A percentile compares a stretch with the other conserved stretches of the same genome.
phyloP scores from a whole-genome alignment of 805 yeast genomes.

The Candida suzukii region DNA sequence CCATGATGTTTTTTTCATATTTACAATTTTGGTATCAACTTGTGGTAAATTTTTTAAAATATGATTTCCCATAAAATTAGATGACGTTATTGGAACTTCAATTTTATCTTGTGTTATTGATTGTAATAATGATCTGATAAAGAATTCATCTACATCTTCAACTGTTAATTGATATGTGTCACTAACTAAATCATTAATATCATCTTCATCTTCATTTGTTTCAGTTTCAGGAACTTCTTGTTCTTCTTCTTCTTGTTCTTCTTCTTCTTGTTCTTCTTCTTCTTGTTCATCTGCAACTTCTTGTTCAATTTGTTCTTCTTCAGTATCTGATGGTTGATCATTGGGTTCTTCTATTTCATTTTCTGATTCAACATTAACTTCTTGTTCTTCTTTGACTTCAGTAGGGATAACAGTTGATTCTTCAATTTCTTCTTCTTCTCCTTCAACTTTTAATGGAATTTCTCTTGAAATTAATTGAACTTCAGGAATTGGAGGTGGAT shows the following conservation, averaged over 20 bases:
- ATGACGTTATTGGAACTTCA: conserved; percentile 61
- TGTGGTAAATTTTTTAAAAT: conserved; percentile 69
- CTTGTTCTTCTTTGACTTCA: conserved; percentile 5
- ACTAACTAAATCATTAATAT: conserved; percentile 26
- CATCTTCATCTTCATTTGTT: conserved; percentile 3
- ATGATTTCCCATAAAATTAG: conserved; percentile 67
- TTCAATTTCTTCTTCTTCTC: neutral
- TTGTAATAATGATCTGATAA: conserved; percentile 63
- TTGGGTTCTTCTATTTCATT: conserved; percentile 9
- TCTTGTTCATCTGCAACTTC: neutral
- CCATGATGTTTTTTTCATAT: conserved; percentile 79
- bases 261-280: conserved; percentile 2
- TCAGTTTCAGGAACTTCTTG: conserved; percentile 1
- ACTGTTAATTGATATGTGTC: conserved; percentile 34
- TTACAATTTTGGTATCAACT: conserved; percentile 44
- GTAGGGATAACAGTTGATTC: neutral
- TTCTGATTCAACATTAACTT: conserved; percentile 1
- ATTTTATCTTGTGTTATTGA: conserved; percentile 52
- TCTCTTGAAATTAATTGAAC: conserved; percentile 19
- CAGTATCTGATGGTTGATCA: neutral
- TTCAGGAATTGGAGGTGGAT: conserved; percentile 37
- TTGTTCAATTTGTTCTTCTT: conserved; percentile 1
- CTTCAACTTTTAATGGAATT: conserved; percentile 1
- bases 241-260: conserved; percentile 3
- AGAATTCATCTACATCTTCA: conserved; percentile 70